Evolutionary conservation across 2,329 filamentous ascomycete genomes (phyloP).

Genomic region (Davidsoniella eucalypti): DNA sequence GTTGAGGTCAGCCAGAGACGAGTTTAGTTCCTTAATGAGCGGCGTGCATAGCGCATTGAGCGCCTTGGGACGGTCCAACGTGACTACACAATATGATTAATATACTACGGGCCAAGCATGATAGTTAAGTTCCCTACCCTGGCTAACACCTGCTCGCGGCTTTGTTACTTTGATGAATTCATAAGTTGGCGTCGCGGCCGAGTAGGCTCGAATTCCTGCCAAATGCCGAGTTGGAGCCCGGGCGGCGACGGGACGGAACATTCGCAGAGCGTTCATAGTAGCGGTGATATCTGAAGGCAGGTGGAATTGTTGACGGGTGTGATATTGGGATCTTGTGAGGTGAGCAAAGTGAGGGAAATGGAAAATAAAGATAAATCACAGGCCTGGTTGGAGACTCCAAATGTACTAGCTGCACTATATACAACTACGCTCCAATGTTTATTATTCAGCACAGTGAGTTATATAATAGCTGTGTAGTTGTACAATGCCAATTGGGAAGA

Average conservation of each 20-base stretch:
- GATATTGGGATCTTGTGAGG: too few species aligned
- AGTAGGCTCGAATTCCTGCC: not conserved
- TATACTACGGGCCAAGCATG: not conserved
- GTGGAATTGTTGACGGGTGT: too few species aligned
- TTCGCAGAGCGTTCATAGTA: conserved; percentile 1
- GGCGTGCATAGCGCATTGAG: conserved; percentile 87
- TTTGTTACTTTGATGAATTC: conserved; percentile 69
- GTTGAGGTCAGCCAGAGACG: conserved; percentile 56
- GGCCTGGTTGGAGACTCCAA: too few species aligned
- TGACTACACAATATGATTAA: conserved; percentile 41
- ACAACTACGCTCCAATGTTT: too few species aligned
- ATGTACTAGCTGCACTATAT: too few species aligned
- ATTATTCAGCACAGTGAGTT: too few species aligned
- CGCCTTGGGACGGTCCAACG: conserved; percentile 83
- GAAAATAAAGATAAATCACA: too few species aligned
- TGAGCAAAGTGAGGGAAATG: too few species aligned
- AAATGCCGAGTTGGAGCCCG: not conserved
- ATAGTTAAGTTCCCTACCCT: conserved; percentile 42
- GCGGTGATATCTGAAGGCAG: not conserved
- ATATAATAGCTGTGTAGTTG: too few species aligned
- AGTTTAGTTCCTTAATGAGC: conserved; percentile 77
- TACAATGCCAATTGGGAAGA: too few species aligned
- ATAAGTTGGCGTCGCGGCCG: conserved; percentile 33
- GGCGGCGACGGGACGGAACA: not conserved
- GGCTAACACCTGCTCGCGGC: conserved; percentile 75